phyloP scores from a whole-genome alignment of 768 basidiomycete genomes.

The Podaxis mareebaensis region DNA sequence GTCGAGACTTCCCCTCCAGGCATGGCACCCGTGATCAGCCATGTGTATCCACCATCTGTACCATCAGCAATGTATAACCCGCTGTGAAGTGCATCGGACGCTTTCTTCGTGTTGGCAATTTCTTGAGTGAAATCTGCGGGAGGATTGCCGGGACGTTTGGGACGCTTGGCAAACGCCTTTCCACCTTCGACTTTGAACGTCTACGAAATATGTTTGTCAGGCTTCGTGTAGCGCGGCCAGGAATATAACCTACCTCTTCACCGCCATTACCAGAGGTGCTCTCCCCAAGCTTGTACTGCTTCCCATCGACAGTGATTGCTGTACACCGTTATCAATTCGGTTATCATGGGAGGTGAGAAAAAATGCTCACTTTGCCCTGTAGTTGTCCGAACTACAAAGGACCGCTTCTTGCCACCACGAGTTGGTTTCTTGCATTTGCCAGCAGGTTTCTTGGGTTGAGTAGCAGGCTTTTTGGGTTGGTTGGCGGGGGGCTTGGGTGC shows the following conservation, averaged over 20 bases:
- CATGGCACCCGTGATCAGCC: constrained; percentile 8
- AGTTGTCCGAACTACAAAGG: neutral
- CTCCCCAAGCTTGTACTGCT: neutral
- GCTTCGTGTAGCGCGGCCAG: neutral
- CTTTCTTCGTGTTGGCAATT: neutral
- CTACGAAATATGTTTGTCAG: neutral
- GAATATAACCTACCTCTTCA: neutral
- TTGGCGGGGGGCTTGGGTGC: neutral
- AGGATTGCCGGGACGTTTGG: neutral
- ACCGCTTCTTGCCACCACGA: neutral
- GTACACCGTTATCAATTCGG: neutral
- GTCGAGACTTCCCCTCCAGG: neutral
- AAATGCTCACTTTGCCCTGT: neutral
- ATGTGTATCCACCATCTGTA: neutral
- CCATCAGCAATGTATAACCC: neutral
- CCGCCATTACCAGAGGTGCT: neutral
- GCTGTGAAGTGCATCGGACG: neutral
- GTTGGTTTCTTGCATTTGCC: neutral
- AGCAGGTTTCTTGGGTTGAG: neutral
- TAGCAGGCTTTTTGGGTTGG: neutral
- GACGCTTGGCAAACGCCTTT: neutral
- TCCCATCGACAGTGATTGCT: constrained; percentile 8
- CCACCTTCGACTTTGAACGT: constrained; percentile 3
- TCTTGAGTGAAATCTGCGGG: neutral
- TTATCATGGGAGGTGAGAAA: neutral